These are phyloP conservation scores for Dryas octopetala DNA, from an alignment of 306 rosid species.

Conservation along the genomic window DNA sequence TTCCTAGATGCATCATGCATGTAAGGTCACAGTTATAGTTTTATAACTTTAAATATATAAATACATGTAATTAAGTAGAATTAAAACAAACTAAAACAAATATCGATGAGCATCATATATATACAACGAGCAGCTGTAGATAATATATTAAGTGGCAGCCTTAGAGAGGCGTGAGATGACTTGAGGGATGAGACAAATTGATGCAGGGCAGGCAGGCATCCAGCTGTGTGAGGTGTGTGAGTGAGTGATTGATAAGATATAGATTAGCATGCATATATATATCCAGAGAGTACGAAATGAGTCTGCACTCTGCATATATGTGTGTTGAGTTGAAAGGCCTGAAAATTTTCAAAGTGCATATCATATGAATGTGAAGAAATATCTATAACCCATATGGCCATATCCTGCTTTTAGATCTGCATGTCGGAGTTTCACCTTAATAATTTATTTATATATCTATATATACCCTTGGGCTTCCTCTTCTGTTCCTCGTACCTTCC, in stretches of 20 bases:
- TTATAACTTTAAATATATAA: no score
- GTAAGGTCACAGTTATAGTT: no score
- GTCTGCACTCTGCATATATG: slow-evolving; percentile 20
- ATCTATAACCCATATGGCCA: not conserved
- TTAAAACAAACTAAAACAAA: no score
- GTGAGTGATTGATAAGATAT: no score
- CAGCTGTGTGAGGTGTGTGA: no score
- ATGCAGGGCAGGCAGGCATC: no score
- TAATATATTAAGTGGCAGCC: not conserved
- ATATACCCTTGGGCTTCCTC: not conserved
- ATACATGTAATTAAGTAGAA: no score
- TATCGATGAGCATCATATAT: no score
- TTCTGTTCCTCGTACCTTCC: slow-evolving; percentile 31
- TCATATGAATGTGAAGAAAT: slow-evolving; percentile 11
- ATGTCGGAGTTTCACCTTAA: slow-evolving; percentile 30
- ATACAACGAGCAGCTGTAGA: not conserved
- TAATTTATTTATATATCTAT: not conserved
- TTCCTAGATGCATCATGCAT: no score
- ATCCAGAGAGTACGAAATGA: not conserved
- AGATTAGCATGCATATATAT: no score
- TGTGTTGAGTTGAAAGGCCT: slow-evolving; percentile 27
- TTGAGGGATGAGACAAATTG: no score
- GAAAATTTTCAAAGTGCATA: slow-evolving; percentile 31
- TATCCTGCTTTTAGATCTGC: slow-evolving; percentile 35
- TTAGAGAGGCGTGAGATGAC: no score